These are phyloP conservation scores for Aureobasidium mangrovei DNA, from an alignment of 2,329 filamentous ascomycete species.

Conservation along the genomic window DNA sequence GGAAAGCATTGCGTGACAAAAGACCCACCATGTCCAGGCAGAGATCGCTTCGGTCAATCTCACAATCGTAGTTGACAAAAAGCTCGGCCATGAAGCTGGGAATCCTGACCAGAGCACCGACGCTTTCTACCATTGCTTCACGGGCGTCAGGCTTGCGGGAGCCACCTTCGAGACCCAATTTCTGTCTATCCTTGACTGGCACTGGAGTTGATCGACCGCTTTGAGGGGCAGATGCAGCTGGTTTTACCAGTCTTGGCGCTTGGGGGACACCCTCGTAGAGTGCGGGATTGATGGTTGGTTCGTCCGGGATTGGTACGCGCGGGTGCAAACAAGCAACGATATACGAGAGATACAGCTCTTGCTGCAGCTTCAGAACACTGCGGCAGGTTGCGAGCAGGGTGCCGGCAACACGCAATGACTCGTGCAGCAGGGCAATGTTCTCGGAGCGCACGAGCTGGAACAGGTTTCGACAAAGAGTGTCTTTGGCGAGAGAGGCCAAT, in stretches of 20 bases:
- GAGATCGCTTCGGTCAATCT: slow-evolving; percentile 80
- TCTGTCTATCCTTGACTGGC: slow-evolving; percentile 83
- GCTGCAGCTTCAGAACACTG: slow-evolving; percentile 84
- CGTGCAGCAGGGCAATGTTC: slow-evolving; percentile 89
- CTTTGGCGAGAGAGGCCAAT: slow-evolving; percentile 78
- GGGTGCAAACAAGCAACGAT: slow-evolving; percentile 89
- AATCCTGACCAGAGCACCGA: slow-evolving; percentile 84
- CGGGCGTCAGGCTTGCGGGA: slow-evolving; percentile 86
- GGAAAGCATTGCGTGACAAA: slow-evolving; percentile 85
- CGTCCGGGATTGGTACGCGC: slow-evolving; percentile 84
- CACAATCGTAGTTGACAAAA: slow-evolving; percentile 97
- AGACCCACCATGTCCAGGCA: slow-evolving; percentile 94
- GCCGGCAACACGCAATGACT: slow-evolving; percentile 83
- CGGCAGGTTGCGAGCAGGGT: slow-evolving; percentile 87
- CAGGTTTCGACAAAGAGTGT: slow-evolving; percentile 84
- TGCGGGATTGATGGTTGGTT: slow-evolving; percentile 80
- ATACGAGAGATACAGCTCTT: slow-evolving; percentile 92
- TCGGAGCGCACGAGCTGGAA: slow-evolving; percentile 96
- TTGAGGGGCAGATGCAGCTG: slow-evolving; percentile 58
- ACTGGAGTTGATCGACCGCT: slow-evolving; percentile 87
- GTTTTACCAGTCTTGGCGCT: slow-evolving; percentile 78
- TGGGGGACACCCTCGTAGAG: slow-evolving; percentile 91
- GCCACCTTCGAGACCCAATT: slow-evolving; percentile 84
- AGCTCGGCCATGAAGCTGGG: slow-evolving; percentile 91
- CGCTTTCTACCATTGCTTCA: slow-evolving; percentile 96